A percentile compares a stretch with the other conserved stretches of the same genome.
Conservation (phyloP, 2,329 filamentous ascomycete species). For the Botrytis porri region DNA sequence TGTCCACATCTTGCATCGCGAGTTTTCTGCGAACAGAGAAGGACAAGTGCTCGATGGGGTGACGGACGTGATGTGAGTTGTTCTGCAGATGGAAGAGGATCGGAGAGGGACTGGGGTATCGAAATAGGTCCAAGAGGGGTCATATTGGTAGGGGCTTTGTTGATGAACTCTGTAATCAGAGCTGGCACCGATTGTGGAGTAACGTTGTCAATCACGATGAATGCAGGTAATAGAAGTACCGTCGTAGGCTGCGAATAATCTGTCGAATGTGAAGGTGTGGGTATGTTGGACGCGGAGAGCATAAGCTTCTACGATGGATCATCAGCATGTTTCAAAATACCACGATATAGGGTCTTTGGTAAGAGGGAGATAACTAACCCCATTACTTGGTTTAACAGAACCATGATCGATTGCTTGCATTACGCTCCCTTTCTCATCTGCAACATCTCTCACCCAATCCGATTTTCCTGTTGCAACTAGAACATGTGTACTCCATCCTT, state of each 20-base stretch:
- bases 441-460: constrained; percentile 89
- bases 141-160: constrained; percentile 69
- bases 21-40: constrained; percentile 93
- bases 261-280: constrained; percentile 64
- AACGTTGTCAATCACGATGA: constrained; percentile 79
- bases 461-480: constrained; percentile 93
- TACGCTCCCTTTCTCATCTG: constrained; percentile 80
- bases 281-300: constrained; percentile 90
- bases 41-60: constrained; percentile 81
- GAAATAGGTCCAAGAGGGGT: constrained; percentile 62
- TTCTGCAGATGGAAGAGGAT: constrained; percentile 36
- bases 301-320: constrained; percentile 65
- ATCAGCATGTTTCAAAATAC: constrained; percentile 9
- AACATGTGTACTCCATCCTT: constrained; percentile 84
- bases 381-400: constrained; percentile 60
- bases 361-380: constrained; percentile 49
- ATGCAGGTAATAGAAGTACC: constrained; percentile 79
- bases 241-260: constrained; percentile 70
- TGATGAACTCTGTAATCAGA: constrained; percentile 69
- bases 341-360: constrained; percentile 23
- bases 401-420: constrained; percentile 69
- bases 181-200: constrained; percentile 70
- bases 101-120: constrained; percentile 37
- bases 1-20: constrained; percentile 93
- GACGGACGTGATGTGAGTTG: constrained; percentile 60